Conservation (phyloP, 441 rosid species). For the Jatropha podagrica region DNA sequence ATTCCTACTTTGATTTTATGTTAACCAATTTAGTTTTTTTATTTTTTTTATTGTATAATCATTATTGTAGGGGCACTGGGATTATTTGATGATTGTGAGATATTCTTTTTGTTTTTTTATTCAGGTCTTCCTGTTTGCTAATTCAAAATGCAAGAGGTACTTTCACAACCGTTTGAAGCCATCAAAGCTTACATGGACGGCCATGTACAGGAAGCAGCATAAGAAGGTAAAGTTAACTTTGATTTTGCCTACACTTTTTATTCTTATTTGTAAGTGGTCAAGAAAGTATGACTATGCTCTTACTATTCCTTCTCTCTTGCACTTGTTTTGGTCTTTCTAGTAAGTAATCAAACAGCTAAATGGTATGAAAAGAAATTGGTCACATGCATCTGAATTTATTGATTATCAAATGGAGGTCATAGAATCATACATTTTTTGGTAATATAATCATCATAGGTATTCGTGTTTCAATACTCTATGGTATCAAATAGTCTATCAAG, state of each 20-base stretch:
- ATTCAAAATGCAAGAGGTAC: slow-evolving; percentile 88
- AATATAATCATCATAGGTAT: background rate
- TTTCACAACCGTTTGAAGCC: slow-evolving; percentile 91
- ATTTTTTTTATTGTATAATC: background rate
- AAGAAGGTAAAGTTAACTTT: slow-evolving; percentile 50
- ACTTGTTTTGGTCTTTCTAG: background rate
- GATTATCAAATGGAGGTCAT: background rate
- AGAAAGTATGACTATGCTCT: background rate
- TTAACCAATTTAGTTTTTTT: background rate
- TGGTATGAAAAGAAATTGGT: background rate
- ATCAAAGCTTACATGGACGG: slow-evolving; percentile 88
- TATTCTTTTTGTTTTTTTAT: background rate
- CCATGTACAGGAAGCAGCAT: slow-evolving; percentile 91
- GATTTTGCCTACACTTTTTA: background rate
- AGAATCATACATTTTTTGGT: background rate
- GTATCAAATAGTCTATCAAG: no score
- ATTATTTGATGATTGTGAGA: background rate
- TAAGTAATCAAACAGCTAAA: background rate
- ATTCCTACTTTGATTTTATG: background rate
- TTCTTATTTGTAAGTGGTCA: background rate
- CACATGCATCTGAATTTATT: background rate
- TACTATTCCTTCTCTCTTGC: background rate
- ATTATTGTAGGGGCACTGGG: background rate
- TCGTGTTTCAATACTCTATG: background rate
- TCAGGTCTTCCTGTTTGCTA: slow-evolving; percentile 79